A percentile compares a stretch with the other conserved stretches of the same genome.
Evolutionary conservation across 495 filamentous ascomycete genomes (phyloP).

Genomic region (Aspergillus mulundensis): DNA sequence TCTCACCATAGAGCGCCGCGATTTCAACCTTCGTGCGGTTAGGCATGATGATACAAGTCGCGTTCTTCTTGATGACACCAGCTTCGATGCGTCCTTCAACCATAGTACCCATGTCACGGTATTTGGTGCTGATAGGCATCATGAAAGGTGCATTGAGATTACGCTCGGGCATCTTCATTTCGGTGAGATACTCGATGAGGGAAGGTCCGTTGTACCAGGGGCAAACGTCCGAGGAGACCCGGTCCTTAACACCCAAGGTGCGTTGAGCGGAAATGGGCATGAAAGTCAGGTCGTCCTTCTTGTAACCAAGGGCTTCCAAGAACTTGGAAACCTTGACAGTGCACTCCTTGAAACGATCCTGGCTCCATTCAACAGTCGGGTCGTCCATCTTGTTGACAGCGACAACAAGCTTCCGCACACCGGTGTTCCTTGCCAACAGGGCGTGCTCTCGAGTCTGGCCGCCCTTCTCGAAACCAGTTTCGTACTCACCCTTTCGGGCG

Average conservation of each 20-base stretch:
- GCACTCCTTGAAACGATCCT: conserved; percentile 89
- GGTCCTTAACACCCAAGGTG: conserved; percentile 80
- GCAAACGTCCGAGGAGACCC: conserved; percentile 68
- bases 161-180: conserved; percentile 86
- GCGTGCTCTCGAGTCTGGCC: conserved; percentile 98
- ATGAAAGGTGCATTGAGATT: conserved; percentile 98
- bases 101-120: conserved; percentile 96
- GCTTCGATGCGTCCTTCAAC: conserved; percentile 96
- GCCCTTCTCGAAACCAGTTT: conserved; percentile 99
- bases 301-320: conserved; percentile 87
- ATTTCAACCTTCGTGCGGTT: conserved; percentile 77
- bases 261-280: conserved; percentile 96
- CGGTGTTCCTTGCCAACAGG: conserved; percentile 95
- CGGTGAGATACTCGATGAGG: conserved; percentile 86
- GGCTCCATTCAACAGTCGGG: conserved; percentile 88
- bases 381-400: conserved; percentile 99
- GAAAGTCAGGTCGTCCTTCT: conserved; percentile 86
- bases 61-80: conserved; percentile 84
- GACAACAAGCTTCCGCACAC: conserved; percentile 89
- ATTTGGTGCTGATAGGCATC: conserved; percentile 96
- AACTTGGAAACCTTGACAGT: conserved; percentile 82
- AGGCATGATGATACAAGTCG: conserved; percentile 86
- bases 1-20: conserved; percentile 86
- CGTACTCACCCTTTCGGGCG: conserved; percentile 96
- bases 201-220: conserved; percentile 92